Base-by-base conservation (phyloP, 2,329 filamentous ascomycete species). In the Neodidymelliopsis sp. region DNA sequence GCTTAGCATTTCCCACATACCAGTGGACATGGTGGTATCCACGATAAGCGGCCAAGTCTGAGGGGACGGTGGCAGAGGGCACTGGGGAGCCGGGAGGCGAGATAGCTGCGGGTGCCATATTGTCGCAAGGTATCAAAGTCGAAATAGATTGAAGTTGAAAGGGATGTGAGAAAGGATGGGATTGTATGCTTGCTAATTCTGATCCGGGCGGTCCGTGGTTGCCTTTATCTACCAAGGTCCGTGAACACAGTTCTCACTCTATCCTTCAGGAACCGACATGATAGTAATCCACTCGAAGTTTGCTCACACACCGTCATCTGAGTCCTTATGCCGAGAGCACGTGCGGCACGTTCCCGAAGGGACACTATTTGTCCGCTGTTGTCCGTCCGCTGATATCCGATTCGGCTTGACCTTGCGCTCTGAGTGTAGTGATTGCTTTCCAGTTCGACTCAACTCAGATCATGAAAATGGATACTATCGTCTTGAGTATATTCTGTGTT, bases 1-100 rank as follows among this genome's bases (percentile, higher is more conserved):
- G 92, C 77, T 97, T 97, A 63, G 93, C 92, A 71, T 97, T 97
- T 70, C 92, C 91, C 22, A 97, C 93, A 79, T 91, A 96, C 92
- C 92, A 97, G 61, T 91, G 92, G 47, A 96, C 84, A 74, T 96
- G 90, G 75, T 96, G 90, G 73, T 96, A 97, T 68, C 90, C 91
- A 53, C 84, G 84, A 77, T 96, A 92, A 69, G 74, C 54, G 63
- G 76, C 62, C 62, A 79, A 38, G 67, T 70, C 66, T 24, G 59
- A 59, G 12, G 63, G 56, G n/a, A 56, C 52, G 12, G 55, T 58
- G 18, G 62, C 44, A 18, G 59, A 51, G 7, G 56, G 56, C 10
- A 50, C 54, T 10, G 70, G 67, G n/a, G 70, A 73, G 59, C 76
- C 71, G 54, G 79, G 78, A 46, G 74, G 73, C 44, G 74, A 71